These are phyloP conservation scores for Quercus mongolica DNA, from an alignment of 306 rosid genomes.

Conservation along the genomic window DNA sequence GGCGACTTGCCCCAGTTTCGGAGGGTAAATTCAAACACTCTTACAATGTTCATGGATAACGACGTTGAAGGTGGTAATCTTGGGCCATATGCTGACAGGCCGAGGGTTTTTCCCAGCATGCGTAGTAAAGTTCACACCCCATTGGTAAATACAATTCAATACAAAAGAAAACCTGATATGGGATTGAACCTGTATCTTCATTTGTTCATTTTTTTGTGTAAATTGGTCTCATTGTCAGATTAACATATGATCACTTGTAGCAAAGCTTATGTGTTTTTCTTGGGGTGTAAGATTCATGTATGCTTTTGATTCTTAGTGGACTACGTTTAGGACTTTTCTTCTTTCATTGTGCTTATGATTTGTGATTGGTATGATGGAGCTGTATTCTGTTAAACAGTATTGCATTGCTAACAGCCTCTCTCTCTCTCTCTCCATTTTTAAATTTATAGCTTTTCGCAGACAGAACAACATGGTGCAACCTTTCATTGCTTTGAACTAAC, in stretches of 20 bases:
- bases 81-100: slow-evolving; percentile 74
- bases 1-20: slow-evolving; percentile 95
- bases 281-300: not conserved
- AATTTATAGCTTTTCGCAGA: not conserved
- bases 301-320: not conserved
- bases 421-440: too few species aligned
- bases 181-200: too few species aligned
- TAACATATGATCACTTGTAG: not conserved
- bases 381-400: not conserved
- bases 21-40: slow-evolving; percentile 63
- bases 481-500: not conserved
- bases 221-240: not conserved
- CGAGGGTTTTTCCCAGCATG: slow-evolving; percentile 86
- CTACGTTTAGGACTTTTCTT: not conserved
- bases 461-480: not conserved
- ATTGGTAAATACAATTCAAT: slow-evolving; percentile 40
- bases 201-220: not conserved
- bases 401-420: not conserved
- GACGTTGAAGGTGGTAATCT: slow-evolving; percentile 68
- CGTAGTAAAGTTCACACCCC: slow-evolving; percentile 83
- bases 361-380: not conserved
- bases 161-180: too few species aligned
- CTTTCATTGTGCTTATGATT: not conserved
- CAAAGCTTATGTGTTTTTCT: not conserved
- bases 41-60: slow-evolving; percentile 53